Evolutionary conservation across 495 filamentous ascomycete genomes (phyloP), one percentile per base, ranked within the genome.

Genomic region (Penicillium salamii): DNA sequence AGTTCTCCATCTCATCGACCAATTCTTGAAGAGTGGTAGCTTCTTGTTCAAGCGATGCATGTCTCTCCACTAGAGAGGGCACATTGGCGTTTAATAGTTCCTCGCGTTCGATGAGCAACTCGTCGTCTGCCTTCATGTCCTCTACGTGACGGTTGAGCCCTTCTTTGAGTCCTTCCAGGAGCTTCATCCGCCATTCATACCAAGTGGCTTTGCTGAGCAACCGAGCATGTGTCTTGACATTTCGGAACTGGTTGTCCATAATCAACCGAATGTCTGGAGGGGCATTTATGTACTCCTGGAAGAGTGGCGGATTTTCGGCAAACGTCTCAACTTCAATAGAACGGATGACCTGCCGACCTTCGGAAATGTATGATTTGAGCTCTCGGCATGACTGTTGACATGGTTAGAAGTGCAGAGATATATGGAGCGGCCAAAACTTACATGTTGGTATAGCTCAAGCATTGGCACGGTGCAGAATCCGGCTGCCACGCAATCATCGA

Each of bases 201-300:
- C 95, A 98, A 67, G 90, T 91, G 31, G 83, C 89, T 63, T 96
- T 96, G 71, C 91, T 96, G 11, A 89, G 78, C 5, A 95, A 75
- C 33, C 95, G 75, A 3, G 95, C 88, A 63, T 97, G 85, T 0
- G 89, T 95, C 72, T 96, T 97, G 59, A 95, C 85, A 52, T 96
- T 95, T 64, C 92, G 91, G 69, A 98, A 92, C 63, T 97, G 93
- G 50, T 88, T 91, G 68, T 98, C 92, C 86, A 98, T 91, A 39
- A 93, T 77, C 1, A 80, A 65, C 56, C 85, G 87, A 52, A 95
- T 78, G 41, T 93, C 87, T n/a, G 88, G 82, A 5, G 88, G 76
- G n/a, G 92, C 91, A 0, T 81, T 82, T 42, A 92, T 80, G 59
- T 97, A 98, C 69, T 97, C 95, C 34, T 81, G 81, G 71, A 98